Conservation (phyloP, 2,329 filamentous ascomycete species). For the Pseudocercospora musae region DNA sequence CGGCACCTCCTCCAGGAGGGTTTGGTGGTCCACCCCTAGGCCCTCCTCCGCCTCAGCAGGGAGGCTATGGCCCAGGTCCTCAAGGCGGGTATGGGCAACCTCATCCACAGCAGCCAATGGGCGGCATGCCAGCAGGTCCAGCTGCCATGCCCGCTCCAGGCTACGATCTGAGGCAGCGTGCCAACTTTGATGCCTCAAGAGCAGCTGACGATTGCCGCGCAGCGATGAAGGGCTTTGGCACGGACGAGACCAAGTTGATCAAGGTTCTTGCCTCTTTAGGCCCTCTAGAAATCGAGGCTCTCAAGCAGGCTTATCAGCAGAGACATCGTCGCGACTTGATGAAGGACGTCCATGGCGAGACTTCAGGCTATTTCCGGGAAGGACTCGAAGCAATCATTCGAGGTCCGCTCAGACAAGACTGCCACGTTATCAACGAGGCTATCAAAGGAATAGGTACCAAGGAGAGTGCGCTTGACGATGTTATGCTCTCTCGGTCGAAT, state of each 20-base stretch:
- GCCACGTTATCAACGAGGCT: constrained; percentile 65
- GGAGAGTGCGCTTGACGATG: constrained; percentile 79
- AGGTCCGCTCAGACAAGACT: constrained; percentile 77
- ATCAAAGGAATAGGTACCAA: constrained; percentile 82
- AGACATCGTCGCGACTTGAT: constrained; percentile 66
- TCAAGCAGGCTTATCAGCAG: constrained; percentile 65
- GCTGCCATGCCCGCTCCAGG: constrained; percentile 68
- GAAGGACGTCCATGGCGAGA: constrained; percentile 74
- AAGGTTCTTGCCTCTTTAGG: constrained; percentile 67
- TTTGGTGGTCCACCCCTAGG: constrained; percentile 24
- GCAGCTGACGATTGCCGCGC: constrained; percentile 70
- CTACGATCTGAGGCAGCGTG: constrained; percentile 69
- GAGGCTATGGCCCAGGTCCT: constrained; percentile 17
- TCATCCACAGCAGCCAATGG: constrained; percentile 17
- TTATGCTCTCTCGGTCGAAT: constrained; percentile 78
- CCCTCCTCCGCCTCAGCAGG: constrained; percentile 22
- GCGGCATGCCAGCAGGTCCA: constrained; percentile 34
- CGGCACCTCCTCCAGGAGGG: constrained; percentile 17
- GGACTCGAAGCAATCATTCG: constrained; percentile 71
- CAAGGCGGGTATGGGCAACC: constrained; percentile 11
- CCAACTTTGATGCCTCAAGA: constrained; percentile 61
- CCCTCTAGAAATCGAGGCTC: constrained; percentile 68
- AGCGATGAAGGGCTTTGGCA: constrained; percentile 93
- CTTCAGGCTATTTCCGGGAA: constrained; percentile 67
- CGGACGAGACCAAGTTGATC: constrained; percentile 77